These are phyloP conservation scores for Mycena olivaceomarginata DNA, from an alignment of 768 basidiomycete species.

Conservation along the genomic window DNA sequence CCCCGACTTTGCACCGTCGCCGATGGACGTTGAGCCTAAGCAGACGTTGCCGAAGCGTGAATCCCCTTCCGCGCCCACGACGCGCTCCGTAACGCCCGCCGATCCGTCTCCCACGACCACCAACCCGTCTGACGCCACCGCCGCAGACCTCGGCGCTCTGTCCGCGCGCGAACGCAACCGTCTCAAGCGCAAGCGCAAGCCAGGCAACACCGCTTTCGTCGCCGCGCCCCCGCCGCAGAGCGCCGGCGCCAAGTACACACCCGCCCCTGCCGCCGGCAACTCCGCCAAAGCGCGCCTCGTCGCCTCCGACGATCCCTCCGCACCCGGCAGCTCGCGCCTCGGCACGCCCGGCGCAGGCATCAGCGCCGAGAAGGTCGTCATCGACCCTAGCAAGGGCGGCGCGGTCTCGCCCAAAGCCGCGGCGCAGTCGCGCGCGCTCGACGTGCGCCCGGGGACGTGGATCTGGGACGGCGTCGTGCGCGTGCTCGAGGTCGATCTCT, in stretches of 20 bases:
- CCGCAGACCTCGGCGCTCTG: slow-evolving; percentile 70
- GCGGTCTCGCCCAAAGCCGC: slow-evolving; percentile 86
- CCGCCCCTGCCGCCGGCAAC: slow-evolving; percentile 70
- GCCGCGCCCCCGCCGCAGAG: slow-evolving; percentile 80
- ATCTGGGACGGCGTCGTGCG: slow-evolving; percentile 91
- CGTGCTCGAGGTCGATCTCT: slow-evolving; percentile 88
- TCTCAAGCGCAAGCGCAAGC: slow-evolving; percentile 95
- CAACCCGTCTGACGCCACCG: slow-evolving; percentile 58
- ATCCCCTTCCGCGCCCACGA: slow-evolving; percentile 63
- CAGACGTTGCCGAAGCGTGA: slow-evolving; percentile 47
- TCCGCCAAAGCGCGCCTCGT: slow-evolving; percentile 86
- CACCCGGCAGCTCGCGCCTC: slow-evolving; percentile 69
- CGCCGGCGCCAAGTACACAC: slow-evolving; percentile 76
- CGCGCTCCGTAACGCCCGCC: slow-evolving; percentile 69
- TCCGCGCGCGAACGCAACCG: slow-evolving; percentile 96
- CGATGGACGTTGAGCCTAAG: slow-evolving; percentile 66
- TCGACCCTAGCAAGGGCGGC: slow-evolving; percentile 91
- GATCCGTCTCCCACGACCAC: slow-evolving; percentile 73
- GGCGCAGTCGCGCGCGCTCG: slow-evolving; percentile 86
- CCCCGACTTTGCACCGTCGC: slow-evolving; percentile 51
- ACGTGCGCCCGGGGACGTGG: slow-evolving; percentile 86
- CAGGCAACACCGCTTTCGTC: slow-evolving; percentile 89
- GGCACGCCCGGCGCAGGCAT: slow-evolving; percentile 65
- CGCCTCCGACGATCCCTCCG: slow-evolving; percentile 73
- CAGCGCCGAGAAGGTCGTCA: slow-evolving; percentile 78